Evolutionary conservation across 495 filamentous ascomycete species (phyloP).

Genomic region (Podospora conica): DNA sequence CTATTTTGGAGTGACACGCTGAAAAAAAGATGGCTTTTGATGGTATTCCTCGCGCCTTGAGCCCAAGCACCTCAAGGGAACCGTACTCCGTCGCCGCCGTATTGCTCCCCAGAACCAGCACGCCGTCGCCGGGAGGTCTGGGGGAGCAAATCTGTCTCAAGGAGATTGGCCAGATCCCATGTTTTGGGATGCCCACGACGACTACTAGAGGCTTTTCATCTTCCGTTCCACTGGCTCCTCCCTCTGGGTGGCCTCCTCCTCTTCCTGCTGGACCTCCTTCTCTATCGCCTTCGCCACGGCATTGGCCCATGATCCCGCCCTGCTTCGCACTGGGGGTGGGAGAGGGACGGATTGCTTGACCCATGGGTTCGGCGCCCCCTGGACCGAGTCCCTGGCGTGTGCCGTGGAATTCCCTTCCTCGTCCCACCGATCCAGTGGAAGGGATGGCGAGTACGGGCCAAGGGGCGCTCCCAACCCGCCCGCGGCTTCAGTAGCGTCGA

Average conservation of each 20-base stretch:
- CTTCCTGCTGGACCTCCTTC: background rate
- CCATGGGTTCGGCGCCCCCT: background rate
- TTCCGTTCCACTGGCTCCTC: background rate
- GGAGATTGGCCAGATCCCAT: background rate
- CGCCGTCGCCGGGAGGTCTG: background rate
- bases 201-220: background rate
- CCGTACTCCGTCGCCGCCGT: background rate
- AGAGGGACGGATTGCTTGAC: too few species aligned
- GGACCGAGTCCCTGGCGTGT: constrained; percentile 16
- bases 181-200: background rate
- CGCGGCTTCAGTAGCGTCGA: too few species aligned
- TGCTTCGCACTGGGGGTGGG: too few species aligned
- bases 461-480: too few species aligned
- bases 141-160: background rate
- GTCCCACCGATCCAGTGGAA: constrained; percentile 40
- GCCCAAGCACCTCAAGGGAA: background rate
- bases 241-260: background rate
- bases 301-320: background rate
- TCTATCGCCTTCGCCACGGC: background rate
- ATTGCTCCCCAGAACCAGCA: background rate
- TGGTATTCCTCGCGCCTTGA: too few species aligned
- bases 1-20: background rate
- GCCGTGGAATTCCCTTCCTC: constrained; percentile 42
- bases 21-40: background rate
- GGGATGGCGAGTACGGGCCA: constrained; percentile 20